Evolutionary conservation across 805 yeast species (phyloP).

Genomic region (Saccharomycopsis synnaedendra): DNA sequence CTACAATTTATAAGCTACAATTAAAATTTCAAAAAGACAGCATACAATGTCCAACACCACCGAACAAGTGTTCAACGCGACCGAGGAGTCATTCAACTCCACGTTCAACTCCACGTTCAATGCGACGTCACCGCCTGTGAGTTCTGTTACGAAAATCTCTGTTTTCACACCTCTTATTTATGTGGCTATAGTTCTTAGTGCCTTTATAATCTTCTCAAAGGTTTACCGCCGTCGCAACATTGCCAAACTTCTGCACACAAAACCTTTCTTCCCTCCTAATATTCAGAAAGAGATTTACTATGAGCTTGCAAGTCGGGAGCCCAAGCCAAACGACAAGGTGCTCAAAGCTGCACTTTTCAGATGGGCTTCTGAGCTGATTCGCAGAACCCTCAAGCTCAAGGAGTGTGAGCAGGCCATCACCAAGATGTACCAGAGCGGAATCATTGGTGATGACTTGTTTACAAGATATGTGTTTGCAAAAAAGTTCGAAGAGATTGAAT

Average conservation of each 20-base stretch:
- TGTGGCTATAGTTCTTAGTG: conserved; percentile 53
- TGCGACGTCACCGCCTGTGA: background rate
- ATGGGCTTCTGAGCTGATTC: conserved; percentile 79
- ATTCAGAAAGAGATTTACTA: conserved; percentile 52
- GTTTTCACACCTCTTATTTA: conserved; percentile 68
- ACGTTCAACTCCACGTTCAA: background rate
- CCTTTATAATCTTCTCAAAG: conserved; percentile 59
- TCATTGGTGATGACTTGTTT: conserved; percentile 82
- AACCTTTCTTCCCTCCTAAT: conserved; percentile 67
- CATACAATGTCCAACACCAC: background rate
- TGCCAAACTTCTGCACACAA: conserved; percentile 41
- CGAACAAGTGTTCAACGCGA: too few species aligned
- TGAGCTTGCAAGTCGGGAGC: conserved; percentile 38
- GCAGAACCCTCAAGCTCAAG: conserved; percentile 71
- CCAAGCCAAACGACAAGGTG: conserved; percentile 67
- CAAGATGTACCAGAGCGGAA: conserved; percentile 72
- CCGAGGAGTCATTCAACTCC: too few species aligned
- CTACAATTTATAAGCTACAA: background rate
- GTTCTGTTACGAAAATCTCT: conserved; percentile 28
- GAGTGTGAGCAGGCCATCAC: conserved; percentile 65
- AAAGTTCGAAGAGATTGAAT: conserved; percentile 71
- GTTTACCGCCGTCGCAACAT: conserved; percentile 45
- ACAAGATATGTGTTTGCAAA: conserved; percentile 69
- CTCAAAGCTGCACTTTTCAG: conserved; percentile 55
- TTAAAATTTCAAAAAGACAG: background rate